Evolutionary conservation across 1,284 basidiomycete species (phyloP), one percentile per base, ranked within the genome.

Genomic region (Fomes fomentarius): DNA sequence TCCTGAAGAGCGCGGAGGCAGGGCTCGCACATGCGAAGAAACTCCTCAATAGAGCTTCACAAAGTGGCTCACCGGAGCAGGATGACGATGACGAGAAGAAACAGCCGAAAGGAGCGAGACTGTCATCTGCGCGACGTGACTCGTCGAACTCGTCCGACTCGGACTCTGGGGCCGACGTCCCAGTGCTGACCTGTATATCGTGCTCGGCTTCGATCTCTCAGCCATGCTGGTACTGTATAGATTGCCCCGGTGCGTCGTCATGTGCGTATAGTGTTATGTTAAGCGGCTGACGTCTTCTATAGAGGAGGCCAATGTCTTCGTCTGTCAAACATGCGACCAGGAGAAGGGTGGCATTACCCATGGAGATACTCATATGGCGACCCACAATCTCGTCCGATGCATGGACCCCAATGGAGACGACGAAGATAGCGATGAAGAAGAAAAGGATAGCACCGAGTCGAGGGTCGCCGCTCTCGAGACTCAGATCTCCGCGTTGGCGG

Each of bases 191-290:
- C 6, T 64, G 62, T 39, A 31, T 55, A 6, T 56, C 54, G 2
- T 65, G 63, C 33, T 41, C 48, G 2, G 17, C 40, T 1, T 6
- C 25, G 0, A 51, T 67, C 8, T 31, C 58, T 0, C 55, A 55
- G 30, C 65, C 66, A 3, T 68, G 63, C 42, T 69, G 66, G 64
- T 68, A 61, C 42, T 73, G 70, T 43, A 60, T 66, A 10, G 57
- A 66, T 33, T 70, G 70, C 26, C 55, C 45, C 1, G 60, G 60
- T 54, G 22, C 22, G 57, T 47, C 42, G 10, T 15, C 33, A 2
- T 6, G 30, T 11, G 15, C n/a, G 2, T 21, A 11, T 19, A 6
- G 3, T 9, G 5, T 5, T 10, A 8, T 24, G 17, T 28, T 11
- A 7, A 11, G 30, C 4, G 7, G 4, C 8, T 22, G 6, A 10